Evolutionary conservation across 495 filamentous ascomycete species (phyloP), one percentile per base, ranked within the genome.

Genomic region (Margaritispora aquatica): DNA sequence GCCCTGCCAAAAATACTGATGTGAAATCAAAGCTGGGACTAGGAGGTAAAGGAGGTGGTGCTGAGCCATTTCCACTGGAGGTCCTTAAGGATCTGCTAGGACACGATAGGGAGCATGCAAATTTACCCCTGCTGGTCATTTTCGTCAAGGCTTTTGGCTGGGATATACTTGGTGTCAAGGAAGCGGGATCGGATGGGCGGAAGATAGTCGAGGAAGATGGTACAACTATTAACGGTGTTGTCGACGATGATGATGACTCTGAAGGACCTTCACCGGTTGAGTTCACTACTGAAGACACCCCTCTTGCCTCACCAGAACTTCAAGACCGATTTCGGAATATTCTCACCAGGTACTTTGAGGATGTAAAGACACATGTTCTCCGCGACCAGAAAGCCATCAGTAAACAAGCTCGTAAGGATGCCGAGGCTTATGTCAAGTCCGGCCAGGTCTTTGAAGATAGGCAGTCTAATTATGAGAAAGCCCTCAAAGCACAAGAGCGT

Each of bases 401-500:
- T 58, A 78, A 76, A 23, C 94, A 99, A 72, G 88, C 86, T 50
- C 88, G 90, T 58, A 91, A 92, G 51, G 97, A 99, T 75, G 92
- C 95, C 1, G 94, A 99, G 70, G 94, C 93, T 5, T 99, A 99
- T 68, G 90, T 99, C 63, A 96, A 96, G 68, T 97, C 95, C 44
- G 94, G 94, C 15, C 94, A 99, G 67, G 92, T 99, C 46, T 99
- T 99, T 63, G 94, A 99, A 69, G 94, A 99, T 67, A 89, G 94
- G 19, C 94, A 99, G 68, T 82, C 91, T 26, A 97, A 91, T 65
- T 96, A 94, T 61, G 94, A 99, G 69, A 96, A 90, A 72, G 85
- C 90, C 69, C 74, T 90, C 9, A 97, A 96, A 73, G 81, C 88
- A 2, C 88, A 97, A 63, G 94, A 99, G 68, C 92, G 90, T 59